Evolutionary conservation across 2,329 filamentous ascomycete genomes (phyloP).

Genomic region (Alternaria metachromatica): DNA sequence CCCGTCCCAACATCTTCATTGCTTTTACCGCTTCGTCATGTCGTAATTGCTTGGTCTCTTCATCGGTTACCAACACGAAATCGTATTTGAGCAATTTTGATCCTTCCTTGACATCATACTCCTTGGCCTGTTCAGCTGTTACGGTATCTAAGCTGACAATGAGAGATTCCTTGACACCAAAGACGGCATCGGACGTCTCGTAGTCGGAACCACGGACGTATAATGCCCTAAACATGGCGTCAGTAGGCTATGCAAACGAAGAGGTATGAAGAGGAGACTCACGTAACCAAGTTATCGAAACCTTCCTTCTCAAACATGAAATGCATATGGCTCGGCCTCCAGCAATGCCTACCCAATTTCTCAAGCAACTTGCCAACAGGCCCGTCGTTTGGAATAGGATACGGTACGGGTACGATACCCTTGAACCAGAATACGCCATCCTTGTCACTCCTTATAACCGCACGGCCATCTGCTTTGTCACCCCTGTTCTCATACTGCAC

Average conservation of each 20-base stretch:
- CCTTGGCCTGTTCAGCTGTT: slow-evolving; percentile 32
- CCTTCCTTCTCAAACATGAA: slow-evolving; percentile 69
- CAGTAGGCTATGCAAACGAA: neutral
- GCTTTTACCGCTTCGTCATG: slow-evolving; percentile 72
- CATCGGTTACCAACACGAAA: slow-evolving; percentile 76
- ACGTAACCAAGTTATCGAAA: slow-evolving; percentile 81
- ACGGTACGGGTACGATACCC: slow-evolving; percentile 82
- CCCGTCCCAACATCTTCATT: slow-evolving; percentile 68
- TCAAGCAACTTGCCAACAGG: slow-evolving; percentile 65
- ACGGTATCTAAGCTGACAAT: slow-evolving; percentile 49
- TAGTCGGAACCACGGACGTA: slow-evolving; percentile 82
- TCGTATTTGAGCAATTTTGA: slow-evolving; percentile 72
- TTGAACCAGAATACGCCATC: slow-evolving; percentile 84
- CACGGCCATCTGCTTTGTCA: slow-evolving; percentile 71
- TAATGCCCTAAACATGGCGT: slow-evolving; percentile 63
- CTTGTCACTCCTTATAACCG: slow-evolving; percentile 71
- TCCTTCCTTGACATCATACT: slow-evolving; percentile 67
- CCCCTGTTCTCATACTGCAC: slow-evolving; percentile 72
- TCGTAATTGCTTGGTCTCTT: slow-evolving; percentile 71
- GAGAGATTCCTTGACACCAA: slow-evolving; percentile 83
- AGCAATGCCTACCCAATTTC: slow-evolving; percentile 42
- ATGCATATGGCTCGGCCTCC: slow-evolving; percentile 49
- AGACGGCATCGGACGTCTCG: slow-evolving; percentile 83
- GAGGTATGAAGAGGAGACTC: slow-evolving; percentile 49
- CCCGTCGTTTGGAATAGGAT: slow-evolving; percentile 79